Percentiles rank a stretch among this genome's conserved stretches.
Conservation (phyloP, 208 protist species). For the Angomonas deanei region DNA sequence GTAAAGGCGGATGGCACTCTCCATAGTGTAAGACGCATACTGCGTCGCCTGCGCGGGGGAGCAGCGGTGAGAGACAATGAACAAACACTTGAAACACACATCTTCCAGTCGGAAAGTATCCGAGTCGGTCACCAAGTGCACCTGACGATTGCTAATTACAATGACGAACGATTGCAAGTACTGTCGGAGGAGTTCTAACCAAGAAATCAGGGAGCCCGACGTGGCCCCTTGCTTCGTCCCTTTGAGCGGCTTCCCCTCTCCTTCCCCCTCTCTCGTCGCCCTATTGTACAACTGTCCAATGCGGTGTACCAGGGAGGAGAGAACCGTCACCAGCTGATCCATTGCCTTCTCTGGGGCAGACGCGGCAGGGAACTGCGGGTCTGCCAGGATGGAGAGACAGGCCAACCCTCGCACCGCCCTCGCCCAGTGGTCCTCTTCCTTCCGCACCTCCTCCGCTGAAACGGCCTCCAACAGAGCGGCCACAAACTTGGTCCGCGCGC, state of each 20-base stretch:
- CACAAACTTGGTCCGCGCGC: conserved; percentile 21
- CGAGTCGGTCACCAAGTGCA: conserved; percentile 37
- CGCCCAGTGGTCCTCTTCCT: neutral
- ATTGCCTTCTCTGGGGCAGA: conserved; percentile 36
- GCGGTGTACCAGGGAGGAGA: conserved; percentile 34
- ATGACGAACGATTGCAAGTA: conserved; percentile 39
- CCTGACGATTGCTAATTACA: conserved; percentile 28
- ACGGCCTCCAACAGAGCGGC: conserved; percentile 7
- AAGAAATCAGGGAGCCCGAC: conserved; percentile 9
- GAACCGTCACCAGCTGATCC: conserved; percentile 32
- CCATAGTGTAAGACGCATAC: conserved; percentile 56
- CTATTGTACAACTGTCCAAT: conserved; percentile 14
- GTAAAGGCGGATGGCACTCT: conserved; percentile 51
- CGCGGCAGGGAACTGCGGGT: conserved; percentile 41
- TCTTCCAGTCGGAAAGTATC: conserved; percentile 75
- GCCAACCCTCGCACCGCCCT: conserved; percentile 27
- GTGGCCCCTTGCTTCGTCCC: neutral
- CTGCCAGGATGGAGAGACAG: conserved; percentile 42
- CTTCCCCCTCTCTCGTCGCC: conserved; percentile 8
- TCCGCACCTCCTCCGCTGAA: neutral
- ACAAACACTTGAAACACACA: conserved; percentile 54
- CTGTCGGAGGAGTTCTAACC: conserved; percentile 49
- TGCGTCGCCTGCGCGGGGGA: conserved; percentile 23
- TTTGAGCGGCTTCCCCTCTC: neutral
- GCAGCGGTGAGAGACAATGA: conserved; percentile 26